Evolutionary conservation across 1,139 yeast genomes (phyloP).

Genomic region (Kurtzmaniella quercitrusa): DNA sequence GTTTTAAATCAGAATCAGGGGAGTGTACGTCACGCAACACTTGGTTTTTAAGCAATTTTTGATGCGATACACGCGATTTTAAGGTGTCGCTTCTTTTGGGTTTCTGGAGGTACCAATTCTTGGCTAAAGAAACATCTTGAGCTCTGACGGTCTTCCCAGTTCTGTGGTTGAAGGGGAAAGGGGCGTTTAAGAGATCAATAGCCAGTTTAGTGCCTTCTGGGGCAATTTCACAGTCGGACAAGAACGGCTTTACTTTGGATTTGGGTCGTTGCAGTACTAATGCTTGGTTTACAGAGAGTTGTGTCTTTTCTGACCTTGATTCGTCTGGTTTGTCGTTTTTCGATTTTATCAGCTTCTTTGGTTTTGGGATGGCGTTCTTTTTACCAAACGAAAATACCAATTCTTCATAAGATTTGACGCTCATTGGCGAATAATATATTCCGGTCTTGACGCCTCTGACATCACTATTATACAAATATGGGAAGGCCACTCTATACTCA

Average conservation of each 20-base stretch:
- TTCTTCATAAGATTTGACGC: background rate
- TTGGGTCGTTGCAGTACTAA: slow-evolving; percentile 16
- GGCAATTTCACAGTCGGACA: slow-evolving; percentile 30
- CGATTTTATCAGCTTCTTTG: background rate
- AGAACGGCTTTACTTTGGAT: slow-evolving; percentile 40
- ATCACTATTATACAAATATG: slow-evolving; percentile 76
- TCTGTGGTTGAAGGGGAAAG: slow-evolving; percentile 77
- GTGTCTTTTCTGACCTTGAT: slow-evolving; percentile 2
- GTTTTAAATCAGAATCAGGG: slow-evolving; percentile 18
- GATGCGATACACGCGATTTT: slow-evolving; percentile 83
- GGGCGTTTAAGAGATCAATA: slow-evolving; percentile 68
- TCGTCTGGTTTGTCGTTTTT: background rate
- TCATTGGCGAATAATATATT: background rate
- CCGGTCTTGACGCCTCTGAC: slow-evolving; percentile 26
- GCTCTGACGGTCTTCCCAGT: slow-evolving; percentile 75
- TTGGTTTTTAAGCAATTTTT: slow-evolving; percentile 70
- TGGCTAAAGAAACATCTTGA: slow-evolving; percentile 82
- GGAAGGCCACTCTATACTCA: slow-evolving; percentile 83
- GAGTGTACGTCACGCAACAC: slow-evolving; percentile 69
- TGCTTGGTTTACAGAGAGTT: background rate
- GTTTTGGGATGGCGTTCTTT: slow-evolving; percentile 1
- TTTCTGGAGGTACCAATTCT: slow-evolving; percentile 76
- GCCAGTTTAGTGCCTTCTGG: slow-evolving; percentile 52
- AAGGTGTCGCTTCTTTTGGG: slow-evolving; percentile 57
- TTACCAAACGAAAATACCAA: slow-evolving; percentile 1